Base-by-base conservation (phyloP, 2,329 filamentous ascomycete genomes). In the Drechslera avenae region DNA sequence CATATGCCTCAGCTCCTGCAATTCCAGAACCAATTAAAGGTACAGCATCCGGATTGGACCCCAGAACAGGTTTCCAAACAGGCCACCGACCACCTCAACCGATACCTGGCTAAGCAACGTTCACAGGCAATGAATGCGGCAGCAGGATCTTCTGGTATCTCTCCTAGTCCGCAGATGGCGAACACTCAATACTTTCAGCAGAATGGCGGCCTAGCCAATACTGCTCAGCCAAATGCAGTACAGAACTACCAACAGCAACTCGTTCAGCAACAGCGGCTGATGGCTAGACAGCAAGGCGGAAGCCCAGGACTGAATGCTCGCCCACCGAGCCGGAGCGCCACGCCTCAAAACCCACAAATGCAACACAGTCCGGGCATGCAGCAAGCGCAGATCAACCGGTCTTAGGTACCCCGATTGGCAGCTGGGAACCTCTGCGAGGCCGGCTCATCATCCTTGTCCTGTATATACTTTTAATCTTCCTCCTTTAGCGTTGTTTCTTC, bases 161-260 rank as follows among this genome's bases (percentile, higher is more conserved):
- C 63, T 30, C 53, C 64, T 7, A 66, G 64, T 32, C 62, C 67
- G n/a, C 69, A 71, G 33, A 64, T 72, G 35, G 63, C 64, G 13
- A 67, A 66, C 50, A 71, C 72, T 37, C 61, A 68, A n/a, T 72
- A 71, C 39, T 55, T 71, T 31, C 64, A 67, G 39, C 63, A 60
- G 16, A 72, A 69, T 21, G 62, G 62, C 37, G 59, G 59, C 32
- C 66, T 67, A 58, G 61, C 60, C 34, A 65, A 59, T 30, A 69
- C 63, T 47, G 62, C 69, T 17, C 66, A 67, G 18, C 66, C 68
- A 30, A 71, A 64, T 32, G 64, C 69, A 16, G 69, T 72, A 28
- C 68, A 72, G 43, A 66, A 67, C 28, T 74, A 73, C 49, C 70
- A 73, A 43, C 62, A 67, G 44, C 70, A 73, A 41, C 66, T 74